Evolutionary conservation across 371 early-diverging fungal genomes (phyloP).

Genomic region (Encephalitozoon hellem): DNA sequence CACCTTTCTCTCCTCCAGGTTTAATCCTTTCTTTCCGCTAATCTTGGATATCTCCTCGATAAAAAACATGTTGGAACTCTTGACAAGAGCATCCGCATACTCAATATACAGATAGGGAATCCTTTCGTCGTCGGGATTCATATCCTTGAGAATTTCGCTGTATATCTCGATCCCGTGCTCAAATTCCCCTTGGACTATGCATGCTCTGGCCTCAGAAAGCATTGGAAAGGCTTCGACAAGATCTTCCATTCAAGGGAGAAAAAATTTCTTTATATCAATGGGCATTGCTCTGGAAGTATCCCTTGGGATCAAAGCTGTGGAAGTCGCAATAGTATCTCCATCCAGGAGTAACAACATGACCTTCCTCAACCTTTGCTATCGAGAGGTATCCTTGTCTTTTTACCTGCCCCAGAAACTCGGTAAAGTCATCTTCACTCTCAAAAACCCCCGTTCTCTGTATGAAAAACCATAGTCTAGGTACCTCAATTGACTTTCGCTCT

Average conservation of each 20-base stretch:
- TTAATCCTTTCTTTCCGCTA: neutral
- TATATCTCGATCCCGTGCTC: conserved; percentile 48
- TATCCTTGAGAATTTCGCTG: conserved; percentile 36
- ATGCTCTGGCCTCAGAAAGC: conserved; percentile 33
- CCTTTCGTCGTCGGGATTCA: conserved; percentile 29
- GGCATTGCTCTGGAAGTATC: neutral
- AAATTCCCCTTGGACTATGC: conserved; percentile 45
- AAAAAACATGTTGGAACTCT: conserved; percentile 31
- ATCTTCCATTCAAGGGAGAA: conserved; percentile 25
- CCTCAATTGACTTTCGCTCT: neutral
- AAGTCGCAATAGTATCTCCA: conserved; percentile 3
- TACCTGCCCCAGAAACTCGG: neutral
- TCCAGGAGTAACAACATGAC: neutral
- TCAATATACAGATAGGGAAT: conserved; percentile 51
- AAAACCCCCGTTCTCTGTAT: neutral
- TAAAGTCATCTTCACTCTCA: neutral
- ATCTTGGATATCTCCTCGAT: conserved; percentile 22
- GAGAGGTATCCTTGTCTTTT: neutral
- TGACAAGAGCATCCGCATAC: conserved; percentile 52
- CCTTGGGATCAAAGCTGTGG: neutral
- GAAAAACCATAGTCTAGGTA: neutral
- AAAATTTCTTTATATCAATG: neutral
- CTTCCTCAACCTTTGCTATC: neutral
- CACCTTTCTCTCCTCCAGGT: conserved; percentile 24
- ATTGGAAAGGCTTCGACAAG: conserved; percentile 40